Evolutionary conservation across 495 filamentous ascomycete species (phyloP).

Genomic region (Neurospora hispaniola): DNA sequence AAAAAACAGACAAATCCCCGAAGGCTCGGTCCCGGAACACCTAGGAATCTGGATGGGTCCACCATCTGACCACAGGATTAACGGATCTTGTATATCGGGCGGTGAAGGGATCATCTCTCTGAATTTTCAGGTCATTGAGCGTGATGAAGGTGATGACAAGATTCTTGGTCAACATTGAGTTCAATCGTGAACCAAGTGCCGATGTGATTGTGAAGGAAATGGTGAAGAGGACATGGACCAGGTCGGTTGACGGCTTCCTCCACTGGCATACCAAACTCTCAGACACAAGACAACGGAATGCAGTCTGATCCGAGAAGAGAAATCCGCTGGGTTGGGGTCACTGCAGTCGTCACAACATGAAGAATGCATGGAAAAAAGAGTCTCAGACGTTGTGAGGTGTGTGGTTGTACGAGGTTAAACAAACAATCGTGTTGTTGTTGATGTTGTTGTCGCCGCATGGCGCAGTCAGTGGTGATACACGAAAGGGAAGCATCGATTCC

Average conservation of each 20-base stretch:
- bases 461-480: neutral
- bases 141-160: neutral
- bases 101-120: neutral
- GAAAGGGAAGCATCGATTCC: neutral
- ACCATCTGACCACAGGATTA: neutral
- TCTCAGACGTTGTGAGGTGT: neutral
- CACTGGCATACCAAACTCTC: neutral
- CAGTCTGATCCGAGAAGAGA: neutral
- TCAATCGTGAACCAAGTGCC: neutral
- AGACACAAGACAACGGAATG: neutral
- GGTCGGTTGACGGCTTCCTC: too few species aligned
- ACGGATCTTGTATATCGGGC: neutral
- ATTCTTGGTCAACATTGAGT: too few species aligned
- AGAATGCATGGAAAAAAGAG: neutral
- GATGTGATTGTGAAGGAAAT: neutral
- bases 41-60: neutral
- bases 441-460: neutral
- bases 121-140: neutral
- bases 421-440: neutral
- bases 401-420: neutral
- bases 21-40: neutral
- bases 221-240: neutral
- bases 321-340: neutral
- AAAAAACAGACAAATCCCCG: neutral
- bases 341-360: neutral